Percentiles rank a stretch among this genome's conserved stretches.
These are phyloP conservation scores for Annulohypoxylon bovei DNA, from an alignment of 495 filamentous ascomycete species.

Conservation along the genomic window DNA sequence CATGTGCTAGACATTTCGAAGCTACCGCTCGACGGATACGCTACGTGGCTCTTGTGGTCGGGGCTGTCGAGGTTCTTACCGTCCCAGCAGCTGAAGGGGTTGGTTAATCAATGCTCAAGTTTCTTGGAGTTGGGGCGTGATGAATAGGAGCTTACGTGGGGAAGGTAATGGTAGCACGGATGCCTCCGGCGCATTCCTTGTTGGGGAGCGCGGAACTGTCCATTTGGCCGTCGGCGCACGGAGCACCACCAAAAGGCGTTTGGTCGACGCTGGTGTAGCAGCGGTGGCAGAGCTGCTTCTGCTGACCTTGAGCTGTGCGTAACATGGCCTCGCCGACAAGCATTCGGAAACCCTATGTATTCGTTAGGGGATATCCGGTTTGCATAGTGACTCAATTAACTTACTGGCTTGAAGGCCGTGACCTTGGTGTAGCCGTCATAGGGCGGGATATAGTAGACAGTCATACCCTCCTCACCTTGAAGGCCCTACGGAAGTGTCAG, in stretches of 20 bases:
- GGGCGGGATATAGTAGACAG: conserved; percentile 57
- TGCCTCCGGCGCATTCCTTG: conserved; percentile 56
- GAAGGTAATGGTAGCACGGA: conserved; percentile 60
- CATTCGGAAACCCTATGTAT: conserved; percentile 54
- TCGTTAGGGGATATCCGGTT: conserved; percentile 16
- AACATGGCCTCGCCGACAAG: conserved; percentile 49
- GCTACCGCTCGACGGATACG: conserved; percentile 35
- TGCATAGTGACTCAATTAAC: conserved; percentile 9
- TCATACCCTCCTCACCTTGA: conserved; percentile 54
- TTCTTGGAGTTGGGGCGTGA: neutral
- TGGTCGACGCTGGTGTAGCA: conserved; percentile 51
- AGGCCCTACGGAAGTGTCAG: conserved; percentile 45
- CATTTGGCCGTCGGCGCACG: conserved; percentile 54
- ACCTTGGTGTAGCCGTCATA: conserved; percentile 53
- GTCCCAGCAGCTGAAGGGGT: conserved; percentile 53
- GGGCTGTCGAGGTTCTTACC: conserved; percentile 59
- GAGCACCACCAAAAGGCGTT: conserved; percentile 60
- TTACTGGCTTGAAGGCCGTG: conserved; percentile 55
- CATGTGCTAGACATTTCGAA: conserved; percentile 49
- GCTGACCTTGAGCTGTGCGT: conserved; percentile 37
- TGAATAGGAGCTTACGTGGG: conserved; percentile 48
- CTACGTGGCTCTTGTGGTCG: conserved; percentile 58
- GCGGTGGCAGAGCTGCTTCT: conserved; percentile 42
- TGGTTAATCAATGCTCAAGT: conserved; percentile 20
- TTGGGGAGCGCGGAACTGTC: conserved; percentile 54